Evolutionary conservation across 1,284 basidiomycete genomes (phyloP), one percentile per base, ranked within the genome.

Genomic region (Microbotryomycetes sp.): DNA sequence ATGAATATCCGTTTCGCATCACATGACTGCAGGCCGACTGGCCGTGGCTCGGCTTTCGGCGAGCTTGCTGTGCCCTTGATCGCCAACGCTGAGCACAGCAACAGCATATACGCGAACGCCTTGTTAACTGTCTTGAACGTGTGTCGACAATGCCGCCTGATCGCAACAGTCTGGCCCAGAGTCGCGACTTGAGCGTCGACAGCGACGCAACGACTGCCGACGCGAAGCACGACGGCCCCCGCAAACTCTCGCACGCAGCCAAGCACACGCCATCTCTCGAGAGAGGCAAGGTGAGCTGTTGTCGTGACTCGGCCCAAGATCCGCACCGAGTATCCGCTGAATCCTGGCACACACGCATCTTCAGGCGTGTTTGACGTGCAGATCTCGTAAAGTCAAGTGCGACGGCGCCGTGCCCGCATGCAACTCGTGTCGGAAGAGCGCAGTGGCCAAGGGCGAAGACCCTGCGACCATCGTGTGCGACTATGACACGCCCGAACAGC

Each of bases 401-500:
- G 35, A 41, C 35, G 35, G 35, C 9, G 35, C 35, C 9, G 18
- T 18, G 9, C 35, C 35, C 11, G 9, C 35, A 41, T 41, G 35
- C 35, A 41, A 18, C 18, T 9, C 35, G 18, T 41, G 35, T 41
- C 35, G 35, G 18, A 9, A 18, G 11, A 41, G 35, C 18, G 35
- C 35, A 41, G 11, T 11, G 18, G 35, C 47, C 47, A 49, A 49
- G 23, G 35, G 35, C 18, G 35, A 41, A 9, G 55, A 57, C 27
- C 13, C 31, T 1, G 27, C 45, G 1, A n/a, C 26, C 2, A 23
- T 58, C 28, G 46, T 16, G 5, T 62, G 60, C 52, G 60, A 55
- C 45, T 62, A 45, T 23, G 52, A 58, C 41, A 35, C 60, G 28
- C 51, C 53, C 31, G 56, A 62, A 45, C 52, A 62, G 45, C 56